Percentiles rank a stretch among this genome's conserved stretches.
phyloP scores from a whole-genome alignment of 352 stramenopile species.

The Phytopythium oedochilum region DNA sequence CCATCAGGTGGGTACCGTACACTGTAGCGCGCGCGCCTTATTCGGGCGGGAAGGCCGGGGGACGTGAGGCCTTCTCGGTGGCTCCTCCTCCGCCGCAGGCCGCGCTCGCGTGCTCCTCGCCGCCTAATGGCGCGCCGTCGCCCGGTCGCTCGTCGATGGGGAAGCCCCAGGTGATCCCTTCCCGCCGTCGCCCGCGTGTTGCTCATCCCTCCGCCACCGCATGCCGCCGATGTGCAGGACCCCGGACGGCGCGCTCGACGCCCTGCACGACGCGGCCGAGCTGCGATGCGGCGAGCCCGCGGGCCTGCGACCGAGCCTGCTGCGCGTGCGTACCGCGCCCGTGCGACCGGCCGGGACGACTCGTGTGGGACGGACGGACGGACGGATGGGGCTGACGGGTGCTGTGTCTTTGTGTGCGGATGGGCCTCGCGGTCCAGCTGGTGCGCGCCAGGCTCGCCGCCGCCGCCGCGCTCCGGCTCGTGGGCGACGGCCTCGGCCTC shows the following conservation, averaged over 20 bases:
- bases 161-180: background rate
- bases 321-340: background rate
- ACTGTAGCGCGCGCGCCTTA: background rate
- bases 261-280: background rate
- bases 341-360: too few species aligned
- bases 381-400: too few species aligned
- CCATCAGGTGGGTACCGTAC: background rate
- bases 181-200: too few species aligned
- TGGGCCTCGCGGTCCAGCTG: background rate
- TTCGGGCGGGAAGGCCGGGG: too few species aligned
- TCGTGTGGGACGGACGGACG: too few species aligned
- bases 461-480: conserved; percentile 88
- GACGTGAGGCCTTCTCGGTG: too few species aligned
- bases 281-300: background rate
- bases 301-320: background rate
- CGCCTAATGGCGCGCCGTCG: background rate
- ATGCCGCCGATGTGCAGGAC: too few species aligned
- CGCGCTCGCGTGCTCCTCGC: too few species aligned
- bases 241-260: background rate
- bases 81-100: background rate
- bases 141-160: background rate
- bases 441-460: conserved; percentile 4
- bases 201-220: too few species aligned
- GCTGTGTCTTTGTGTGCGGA: too few species aligned
- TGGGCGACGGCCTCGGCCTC: conserved; percentile 91